Base-by-base conservation (phyloP, 1,284 basidiomycete genomes). In the Boletellus sp. region DNA sequence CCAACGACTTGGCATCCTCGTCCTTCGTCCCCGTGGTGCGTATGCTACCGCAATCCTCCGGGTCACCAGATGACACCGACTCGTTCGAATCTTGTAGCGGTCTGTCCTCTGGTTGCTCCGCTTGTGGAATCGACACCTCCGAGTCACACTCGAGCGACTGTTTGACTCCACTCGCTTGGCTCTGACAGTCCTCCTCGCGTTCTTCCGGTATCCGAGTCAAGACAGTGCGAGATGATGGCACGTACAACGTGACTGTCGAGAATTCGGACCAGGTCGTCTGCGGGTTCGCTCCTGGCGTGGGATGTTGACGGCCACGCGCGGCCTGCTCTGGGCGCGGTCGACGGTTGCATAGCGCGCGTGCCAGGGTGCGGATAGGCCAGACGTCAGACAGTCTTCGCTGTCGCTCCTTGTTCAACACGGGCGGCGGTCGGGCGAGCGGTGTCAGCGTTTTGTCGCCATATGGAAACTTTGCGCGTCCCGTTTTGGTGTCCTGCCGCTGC, bases 251-350 rank as follows among this genome's bases (percentile, higher is more conserved):
- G 7, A 48, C 56, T 8, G 55, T 54, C 8, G 65, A 49, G 44
- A 70, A 69, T 47, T 63, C 60, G 40, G 65, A 69, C 65, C 67
- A 69, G 19, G 64, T 70, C 42, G 67, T 68, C 45, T 58, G 63
- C 6, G 54, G 55, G 19, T 12, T 45, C 21, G 33, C 19, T 16
- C 13, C 41, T 5, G 38, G 39, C 1, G 53, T 26, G 8, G 47
- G 36, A 28, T 30, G 36, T 36, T 40, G 56, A 32, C 18, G 39
- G n/a, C 30, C 15, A 13, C 18, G 46, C 19, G 41, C 42, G 18
- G 19, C 32, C 39, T 47, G 55, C 18, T 49, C 53, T 8, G 53
- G 45, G 24, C 51, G 24, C 11, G 51, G 44, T 46, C 46, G 52
- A 33, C 41, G 58, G 49, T 35, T 47, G 30, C 26, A 39, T 40